Conservation (phyloP, 83 land plant species). For the Larix sibirica region DNA sequence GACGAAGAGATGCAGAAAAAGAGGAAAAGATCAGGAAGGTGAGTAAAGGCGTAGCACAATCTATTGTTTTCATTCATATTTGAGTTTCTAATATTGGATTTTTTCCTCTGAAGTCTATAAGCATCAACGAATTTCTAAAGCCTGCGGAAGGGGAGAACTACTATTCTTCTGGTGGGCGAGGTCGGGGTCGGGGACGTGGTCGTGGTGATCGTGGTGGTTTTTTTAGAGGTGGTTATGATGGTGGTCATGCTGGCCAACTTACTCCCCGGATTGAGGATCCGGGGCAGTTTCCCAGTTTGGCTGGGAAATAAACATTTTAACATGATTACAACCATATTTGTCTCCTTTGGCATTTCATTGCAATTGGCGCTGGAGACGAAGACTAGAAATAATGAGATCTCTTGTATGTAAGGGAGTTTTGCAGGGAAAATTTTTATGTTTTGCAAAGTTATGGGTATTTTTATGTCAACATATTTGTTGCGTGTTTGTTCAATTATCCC, state of each 20-base stretch:
- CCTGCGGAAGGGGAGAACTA: slow-evolving; percentile 67
- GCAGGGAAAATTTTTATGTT: too few species aligned
- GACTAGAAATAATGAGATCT: too few species aligned
- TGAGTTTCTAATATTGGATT: background rate
- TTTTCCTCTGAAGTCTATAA: slow-evolving; percentile 44
- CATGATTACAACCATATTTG: too few species aligned
- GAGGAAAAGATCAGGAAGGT: slow-evolving; percentile 64
- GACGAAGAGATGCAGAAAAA: slow-evolving; percentile 52
- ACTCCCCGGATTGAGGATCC: slow-evolving; percentile 54
- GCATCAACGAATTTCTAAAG: slow-evolving; percentile 73
- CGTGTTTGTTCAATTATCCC: too few species aligned
- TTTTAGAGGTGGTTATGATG: slow-evolving; percentile 38
- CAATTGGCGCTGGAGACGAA: too few species aligned
- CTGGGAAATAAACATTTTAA: slow-evolving; percentile 22
- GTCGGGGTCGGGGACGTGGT: slow-evolving; percentile 61
- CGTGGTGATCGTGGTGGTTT: slow-evolving; percentile 30
- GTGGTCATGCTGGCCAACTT: slow-evolving; percentile 27
- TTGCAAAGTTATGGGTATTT: too few species aligned
- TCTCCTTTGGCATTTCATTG: too few species aligned
- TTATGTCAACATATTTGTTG: too few species aligned
- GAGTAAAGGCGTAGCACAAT: background rate
- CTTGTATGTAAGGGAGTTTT: too few species aligned
- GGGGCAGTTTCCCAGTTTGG: slow-evolving; percentile 64
- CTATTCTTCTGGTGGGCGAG: slow-evolving; percentile 46
- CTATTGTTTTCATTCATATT: background rate